Evolutionary conservation across 2,329 filamentous ascomycete species (phyloP), one percentile per base, ranked within the genome.

Genomic region (Pseudogymnoascus pannorum): DNA sequence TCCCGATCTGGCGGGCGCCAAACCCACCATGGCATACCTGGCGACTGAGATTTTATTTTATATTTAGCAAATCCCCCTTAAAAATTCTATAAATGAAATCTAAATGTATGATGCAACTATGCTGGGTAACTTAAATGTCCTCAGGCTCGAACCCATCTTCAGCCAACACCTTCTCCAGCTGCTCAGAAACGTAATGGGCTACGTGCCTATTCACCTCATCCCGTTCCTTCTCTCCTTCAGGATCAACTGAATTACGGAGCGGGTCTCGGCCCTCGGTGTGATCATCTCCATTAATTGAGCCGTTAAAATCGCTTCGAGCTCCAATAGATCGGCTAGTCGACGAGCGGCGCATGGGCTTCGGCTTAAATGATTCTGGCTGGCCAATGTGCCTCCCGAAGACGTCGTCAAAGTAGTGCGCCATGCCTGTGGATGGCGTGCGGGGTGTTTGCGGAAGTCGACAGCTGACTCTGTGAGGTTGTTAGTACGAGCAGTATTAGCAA

Each of bases 391-490:
- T 83, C 60, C 81, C 81, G 74, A 96, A 88, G 63, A 92, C 85
- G 70, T 97, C 93, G 70, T 97, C 93, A 72, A 97, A 97, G 79
- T 97, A 97, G 73, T 97, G 92, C 6, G 88, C 83, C 75, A 95
- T 93, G 40, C 87, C 91, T 1, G 85, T 84, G 2, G 87, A 86
- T 1, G 93, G 92, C 2, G 92, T 95, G 58, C 92, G 89, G 12
- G 94, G 94, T 0, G 94, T 97, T 70, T 97, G 91, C 1, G 93
- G 92, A 12, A 96, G 85, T 69, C 92, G 90, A 73, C 92, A 96
- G 72, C 86, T 94, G 71, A 95, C 82, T 67, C 90, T 93, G 66
- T 62, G 42, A 2, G 61, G 22, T 59, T 44, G 73, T 84, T 75
- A 85, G 79, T 69, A 31, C 35, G 16, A 31, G 26, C 63, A 26